Conservation (phyloP, 345 rosid genomes). For the Rhodamnia argentea region DNA sequence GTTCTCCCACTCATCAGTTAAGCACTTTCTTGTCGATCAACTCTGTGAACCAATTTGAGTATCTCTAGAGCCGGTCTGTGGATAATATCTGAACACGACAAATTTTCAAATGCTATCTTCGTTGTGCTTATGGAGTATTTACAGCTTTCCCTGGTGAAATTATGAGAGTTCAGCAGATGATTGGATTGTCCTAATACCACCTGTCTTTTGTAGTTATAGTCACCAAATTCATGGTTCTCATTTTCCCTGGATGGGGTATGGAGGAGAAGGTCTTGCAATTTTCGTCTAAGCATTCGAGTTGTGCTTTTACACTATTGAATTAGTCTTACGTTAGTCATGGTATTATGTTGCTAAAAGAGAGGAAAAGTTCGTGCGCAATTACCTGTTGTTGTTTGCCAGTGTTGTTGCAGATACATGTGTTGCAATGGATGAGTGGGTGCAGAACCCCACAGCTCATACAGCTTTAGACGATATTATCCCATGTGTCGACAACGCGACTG, state of each 20-base stretch:
- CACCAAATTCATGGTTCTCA: background rate
- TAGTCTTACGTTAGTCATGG: background rate
- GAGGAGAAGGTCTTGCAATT: background rate
- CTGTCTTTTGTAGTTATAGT: background rate
- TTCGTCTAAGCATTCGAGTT: background rate
- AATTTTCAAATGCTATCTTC: background rate
- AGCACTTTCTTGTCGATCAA: background rate
- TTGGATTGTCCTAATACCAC: background rate
- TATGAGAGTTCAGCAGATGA: background rate
- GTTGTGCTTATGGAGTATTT: background rate
- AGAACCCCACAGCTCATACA: constrained; percentile 76
- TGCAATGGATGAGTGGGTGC: constrained; percentile 91
- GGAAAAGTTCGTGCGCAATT: background rate
- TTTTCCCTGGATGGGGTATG: background rate
- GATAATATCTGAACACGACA: background rate
- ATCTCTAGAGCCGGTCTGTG: no score
- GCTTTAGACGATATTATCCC: constrained; percentile 90
- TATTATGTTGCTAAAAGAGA: background rate
- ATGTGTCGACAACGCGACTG: constrained; percentile 88
- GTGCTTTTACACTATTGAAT: background rate
- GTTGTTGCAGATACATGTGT: constrained; percentile 87
- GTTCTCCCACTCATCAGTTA: background rate
- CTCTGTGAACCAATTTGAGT: background rate
- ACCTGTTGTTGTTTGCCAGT: constrained; percentile 16
- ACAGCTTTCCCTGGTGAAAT: background rate